A percentile compares a stretch with the other conserved stretches of the same genome.
Conservation (phyloP, 306 rosid species). For the Trifolium subterraneum region DNA sequence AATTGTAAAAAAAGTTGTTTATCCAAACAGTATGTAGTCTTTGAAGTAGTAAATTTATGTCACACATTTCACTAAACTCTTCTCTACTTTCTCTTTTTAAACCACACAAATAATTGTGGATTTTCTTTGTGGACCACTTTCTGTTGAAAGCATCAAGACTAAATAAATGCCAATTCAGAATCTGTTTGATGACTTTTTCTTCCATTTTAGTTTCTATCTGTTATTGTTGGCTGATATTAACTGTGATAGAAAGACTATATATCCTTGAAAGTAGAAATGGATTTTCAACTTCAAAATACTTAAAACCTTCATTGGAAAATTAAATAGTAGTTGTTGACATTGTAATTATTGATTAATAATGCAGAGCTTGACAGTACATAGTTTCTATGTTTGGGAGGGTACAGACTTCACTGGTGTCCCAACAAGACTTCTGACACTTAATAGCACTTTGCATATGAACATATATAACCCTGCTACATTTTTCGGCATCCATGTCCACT, state of each 20-base stretch:
- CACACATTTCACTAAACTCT: neutral
- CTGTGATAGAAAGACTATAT: neutral
- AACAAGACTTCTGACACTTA: slow-evolving; percentile 82
- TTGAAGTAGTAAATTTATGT: neutral
- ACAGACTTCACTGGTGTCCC: slow-evolving; percentile 81
- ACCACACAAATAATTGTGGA: neutral
- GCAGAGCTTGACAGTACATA: slow-evolving; percentile 79
- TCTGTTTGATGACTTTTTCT: slow-evolving; percentile 15
- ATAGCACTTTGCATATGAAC: slow-evolving; percentile 67
- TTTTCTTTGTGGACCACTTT: slow-evolving; percentile 9
- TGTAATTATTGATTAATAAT: slow-evolving; percentile 25
- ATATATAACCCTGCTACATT: slow-evolving; percentile 87
- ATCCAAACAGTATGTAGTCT: too few relatives aligned
- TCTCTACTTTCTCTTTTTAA: neutral
- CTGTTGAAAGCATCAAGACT: neutral
- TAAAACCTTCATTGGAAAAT: neutral
- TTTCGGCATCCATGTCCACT: slow-evolving; percentile 90
- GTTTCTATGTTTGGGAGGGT: slow-evolving; percentile 79
- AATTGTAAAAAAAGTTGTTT: too few relatives aligned
- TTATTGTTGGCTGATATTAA: neutral
- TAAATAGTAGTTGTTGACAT: neutral
- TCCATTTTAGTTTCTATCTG: slow-evolving; percentile 15
- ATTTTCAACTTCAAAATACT: too few relatives aligned
- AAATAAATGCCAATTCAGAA: slow-evolving; percentile 13
- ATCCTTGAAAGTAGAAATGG: too few relatives aligned